Conservation (phyloP, 345 rosid genomes). For the Draba incana region DNA sequence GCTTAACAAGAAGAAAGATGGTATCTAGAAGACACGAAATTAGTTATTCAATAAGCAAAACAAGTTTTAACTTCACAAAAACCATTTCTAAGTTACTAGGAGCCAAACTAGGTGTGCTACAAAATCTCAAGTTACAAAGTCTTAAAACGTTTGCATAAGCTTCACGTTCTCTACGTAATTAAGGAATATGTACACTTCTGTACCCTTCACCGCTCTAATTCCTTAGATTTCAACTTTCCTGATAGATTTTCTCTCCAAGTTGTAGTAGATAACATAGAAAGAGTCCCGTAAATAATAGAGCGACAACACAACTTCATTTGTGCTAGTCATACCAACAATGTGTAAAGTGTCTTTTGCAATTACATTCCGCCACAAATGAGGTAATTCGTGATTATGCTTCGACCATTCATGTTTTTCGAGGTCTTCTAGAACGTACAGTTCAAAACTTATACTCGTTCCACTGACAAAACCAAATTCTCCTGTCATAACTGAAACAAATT, state of each 20-base stretch:
- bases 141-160: background rate
- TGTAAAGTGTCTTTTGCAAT: background rate
- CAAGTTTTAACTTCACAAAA: too few species aligned
- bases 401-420: background rate
- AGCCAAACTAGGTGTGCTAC: too few species aligned
- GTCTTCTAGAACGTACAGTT: conserved; percentile 9
- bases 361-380: background rate
- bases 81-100: too few species aligned
- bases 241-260: background rate
- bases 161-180: conserved; percentile 15
- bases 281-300: background rate
- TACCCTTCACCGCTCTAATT: background rate
- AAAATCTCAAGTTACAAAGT: background rate
- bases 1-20: too few species aligned
- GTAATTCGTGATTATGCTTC: background rate
- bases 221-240: background rate
- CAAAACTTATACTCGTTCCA: background rate
- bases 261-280: conserved; percentile 13
- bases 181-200: background rate
- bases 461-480: background rate
- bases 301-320: background rate
- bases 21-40: too few species aligned
- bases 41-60: too few species aligned
- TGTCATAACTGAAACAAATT: background rate
- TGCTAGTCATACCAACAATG: background rate